phyloP scores from a whole-genome alignment of 805 yeast genomes.

The Barnettozyma pratensis region DNA sequence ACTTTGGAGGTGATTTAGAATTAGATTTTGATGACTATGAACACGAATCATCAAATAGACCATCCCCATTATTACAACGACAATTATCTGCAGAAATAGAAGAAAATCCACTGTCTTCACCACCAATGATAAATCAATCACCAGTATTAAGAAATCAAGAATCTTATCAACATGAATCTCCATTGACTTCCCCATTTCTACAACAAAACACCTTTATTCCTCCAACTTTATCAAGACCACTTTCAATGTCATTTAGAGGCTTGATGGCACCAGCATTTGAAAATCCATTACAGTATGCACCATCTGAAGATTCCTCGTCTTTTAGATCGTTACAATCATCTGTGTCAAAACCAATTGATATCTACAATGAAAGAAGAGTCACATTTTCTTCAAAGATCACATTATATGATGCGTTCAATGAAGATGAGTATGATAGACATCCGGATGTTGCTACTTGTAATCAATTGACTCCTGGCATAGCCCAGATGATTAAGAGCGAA shows the following conservation, averaged over 20 bases:
- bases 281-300: slow-evolving; percentile 18
- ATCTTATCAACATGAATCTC: slow-evolving; percentile 7
- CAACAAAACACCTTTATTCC: slow-evolving; percentile 18
- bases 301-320: slow-evolving; percentile 28
- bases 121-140: slow-evolving; percentile 11
- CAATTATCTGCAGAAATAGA: background rate
- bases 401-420: slow-evolving; percentile 78
- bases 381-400: slow-evolving; percentile 77
- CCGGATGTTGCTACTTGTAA: slow-evolving; percentile 93
- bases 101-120: slow-evolving; percentile 8
- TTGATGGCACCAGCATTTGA: slow-evolving; percentile 54
- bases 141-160: background rate
- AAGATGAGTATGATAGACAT: slow-evolving; percentile 83
- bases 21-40: slow-evolving; percentile 25
- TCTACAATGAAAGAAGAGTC: slow-evolving; percentile 28
- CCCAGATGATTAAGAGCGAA: slow-evolving; percentile 82
- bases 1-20: slow-evolving; percentile 40
- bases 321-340: slow-evolving; percentile 11
- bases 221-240: slow-evolving; percentile 24
- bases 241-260: slow-evolving; percentile 56
- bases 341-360: background rate
- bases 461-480: slow-evolving; percentile 79
- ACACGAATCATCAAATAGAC: background rate
- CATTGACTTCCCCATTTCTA: slow-evolving; percentile 20
- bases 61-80: slow-evolving; percentile 9